Percentiles rank a stretch among this genome's conserved stretches.
Conservation (phyloP, 2,329 filamentous ascomycete genomes). For the Periglandula ipomoeae region DNA sequence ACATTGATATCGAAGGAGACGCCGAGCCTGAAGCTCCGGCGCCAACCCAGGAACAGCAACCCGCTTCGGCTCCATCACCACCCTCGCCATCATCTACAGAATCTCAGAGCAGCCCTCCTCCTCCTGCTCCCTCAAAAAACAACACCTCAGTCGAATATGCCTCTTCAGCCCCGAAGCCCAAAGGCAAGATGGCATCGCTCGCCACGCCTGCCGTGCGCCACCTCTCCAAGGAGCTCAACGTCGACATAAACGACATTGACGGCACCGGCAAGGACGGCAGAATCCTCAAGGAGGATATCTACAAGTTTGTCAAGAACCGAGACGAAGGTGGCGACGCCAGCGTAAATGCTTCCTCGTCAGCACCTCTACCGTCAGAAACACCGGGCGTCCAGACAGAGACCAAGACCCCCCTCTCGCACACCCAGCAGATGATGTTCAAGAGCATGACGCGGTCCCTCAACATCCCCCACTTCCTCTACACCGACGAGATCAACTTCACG, state of each 20-base stretch:
- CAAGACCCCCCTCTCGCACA: conserved; percentile 59
- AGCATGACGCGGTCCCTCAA: conserved; percentile 84
- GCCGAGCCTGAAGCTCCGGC: conserved; percentile 36
- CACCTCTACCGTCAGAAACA: conserved; percentile 12
- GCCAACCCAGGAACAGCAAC: conserved; percentile 7
- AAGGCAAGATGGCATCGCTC: conserved; percentile 61
- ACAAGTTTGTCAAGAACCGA: conserved; percentile 54
- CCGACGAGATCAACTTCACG: conserved; percentile 79
- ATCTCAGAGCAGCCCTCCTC: not conserved
- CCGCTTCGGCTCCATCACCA: conserved; percentile 19
- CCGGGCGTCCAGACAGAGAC: conserved; percentile 56
- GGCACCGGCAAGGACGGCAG: conserved; percentile 88
- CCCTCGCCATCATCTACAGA: conserved; percentile 11
- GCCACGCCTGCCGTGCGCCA: conserved; percentile 91
- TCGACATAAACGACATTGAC: conserved; percentile 68
- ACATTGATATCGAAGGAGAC: conserved; percentile 84
- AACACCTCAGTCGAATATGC: conserved; percentile 4
- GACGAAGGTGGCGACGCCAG: conserved; percentile 21
- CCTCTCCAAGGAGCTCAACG: conserved; percentile 66
- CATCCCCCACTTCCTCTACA: conserved; percentile 94
- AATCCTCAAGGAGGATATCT: conserved; percentile 87
- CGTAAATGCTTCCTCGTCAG: conserved; percentile 14
- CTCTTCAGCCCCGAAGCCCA: conserved; percentile 22
- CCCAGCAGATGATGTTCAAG: conserved; percentile 94
- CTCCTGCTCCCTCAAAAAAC: not conserved